Evolutionary conservation across 1,284 basidiomycete species (phyloP), one percentile per base, ranked within the genome.

Genomic region (Ustilago sp.): DNA sequence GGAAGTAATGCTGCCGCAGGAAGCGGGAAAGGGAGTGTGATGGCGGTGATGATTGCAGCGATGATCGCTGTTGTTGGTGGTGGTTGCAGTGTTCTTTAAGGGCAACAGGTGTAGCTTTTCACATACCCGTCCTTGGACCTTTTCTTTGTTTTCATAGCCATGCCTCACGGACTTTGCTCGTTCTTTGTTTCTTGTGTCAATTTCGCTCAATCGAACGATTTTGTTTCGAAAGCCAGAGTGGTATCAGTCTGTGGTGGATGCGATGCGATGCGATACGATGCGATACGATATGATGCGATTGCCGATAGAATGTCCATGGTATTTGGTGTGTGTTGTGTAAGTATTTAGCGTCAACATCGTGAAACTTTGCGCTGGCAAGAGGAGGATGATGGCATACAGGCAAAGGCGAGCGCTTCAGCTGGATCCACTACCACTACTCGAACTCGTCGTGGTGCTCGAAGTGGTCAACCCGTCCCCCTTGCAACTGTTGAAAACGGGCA

Each of bases 401-500:
- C 9, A 13, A 38, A 47, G 23, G 23, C 23, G 23, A 28, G 23
- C 23, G 28, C 38, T 13, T 52, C 23, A 59, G 34, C 43, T 50
- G 6, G 13, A 17, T 32, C 50, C 35, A 19, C 35, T 47, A n/a
- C 48, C 43, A 39, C 47, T 58, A 23, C 58, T 48, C 4, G 36
- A 53, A 28, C 28, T 66, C 15, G 48, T 61, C 13, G 65, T 79
- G 31, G 68, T 63, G 4, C 55, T 63, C 6, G 72, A 56, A 1
- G 66, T 77, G 8, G 71, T 79, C 13, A 83, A 54, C 0, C 81
- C 80, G 43, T 70, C 58, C 3, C 82, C 82, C 60, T 82, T 78
- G 60, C 84, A 85, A 6, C 74, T 63, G 36, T 55, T 57, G 47
- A 81, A 82, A 23, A 77, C 65, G 7, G 82, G 82, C 13, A 83